Base-by-base conservation (phyloP, 1,139 yeast species). In the Eremothecium gossypii region DNA sequence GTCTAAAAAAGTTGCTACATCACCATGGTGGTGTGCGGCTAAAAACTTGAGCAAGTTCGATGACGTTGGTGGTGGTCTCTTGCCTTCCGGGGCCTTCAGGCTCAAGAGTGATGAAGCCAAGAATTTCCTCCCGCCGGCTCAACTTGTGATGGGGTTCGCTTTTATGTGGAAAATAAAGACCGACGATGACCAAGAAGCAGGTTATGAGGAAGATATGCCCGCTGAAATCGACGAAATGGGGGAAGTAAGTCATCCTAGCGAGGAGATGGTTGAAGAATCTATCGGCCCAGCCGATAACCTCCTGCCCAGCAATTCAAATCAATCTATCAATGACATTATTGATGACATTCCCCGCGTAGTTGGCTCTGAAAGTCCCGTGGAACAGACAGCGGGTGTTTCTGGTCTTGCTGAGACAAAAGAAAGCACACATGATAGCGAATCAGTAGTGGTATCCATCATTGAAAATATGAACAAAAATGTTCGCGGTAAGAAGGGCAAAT, bases 71-170 rank as follows among this genome's bases (percentile, higher is more conserved):
- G 71, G 74, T 2, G 79, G 78, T 1, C 70, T 83, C 27, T 67
- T 87, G 39, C 73, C 79, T 1, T 68, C 82, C 7, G 94, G 93
- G 7, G 64, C 70, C 39, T 74, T 89, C 47, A 72, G 73, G 42
- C 70, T 75, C 41, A 69, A 74, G 31, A 76, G 76, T 8, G 68
- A 62, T 40, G 70, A 71, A 43, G 69, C 71, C 34, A 81, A 80
- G 57, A 76, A 72, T 23, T 75, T 66, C 49, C 67, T 89, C 53
- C 94, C 95, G 0, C 95, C 96, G 1, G 73, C 80, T 11, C 94
- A 81, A 53, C 63, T 87, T 53, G 89, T 80, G 1, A 83, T 91
- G 94, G 98, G 98, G 0, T 70, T 87, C 49, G 96, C 85, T 0
- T 73, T 91, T 45, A 60, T 84, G 46, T 84, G 93, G 82, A 66